Conservation (phyloP, 352 stramenopile species). For the Detonula confervacea region DNA sequence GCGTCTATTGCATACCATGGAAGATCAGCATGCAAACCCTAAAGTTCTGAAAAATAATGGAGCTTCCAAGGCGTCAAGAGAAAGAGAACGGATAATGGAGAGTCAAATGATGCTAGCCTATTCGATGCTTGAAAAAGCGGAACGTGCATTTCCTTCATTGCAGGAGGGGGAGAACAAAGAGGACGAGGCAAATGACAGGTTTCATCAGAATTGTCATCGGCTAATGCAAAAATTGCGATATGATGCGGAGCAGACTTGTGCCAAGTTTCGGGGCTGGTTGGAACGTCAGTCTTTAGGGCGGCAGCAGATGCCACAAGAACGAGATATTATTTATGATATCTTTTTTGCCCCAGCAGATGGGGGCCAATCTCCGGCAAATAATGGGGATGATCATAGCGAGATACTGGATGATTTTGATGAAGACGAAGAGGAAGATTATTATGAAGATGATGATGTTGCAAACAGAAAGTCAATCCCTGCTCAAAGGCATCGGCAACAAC, state of each 20-base stretch:
- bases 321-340: slow-evolving; percentile 45
- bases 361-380: no score
- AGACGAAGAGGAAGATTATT: slow-evolving; percentile 38
- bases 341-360: slow-evolving; percentile 31
- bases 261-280: slow-evolving; percentile 33
- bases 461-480: slow-evolving; percentile 16
- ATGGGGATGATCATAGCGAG: slow-evolving; percentile 33
- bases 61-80: neutral
- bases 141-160: slow-evolving; percentile 26
- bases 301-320: slow-evolving; percentile 5
- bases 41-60: slow-evolving; percentile 2
- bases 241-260: slow-evolving; percentile 27
- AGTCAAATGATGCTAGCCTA: slow-evolving; percentile 35
- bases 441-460: slow-evolving; percentile 2
- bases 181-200: slow-evolving; percentile 3
- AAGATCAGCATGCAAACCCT: slow-evolving; percentile 14
- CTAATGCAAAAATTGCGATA: slow-evolving; percentile 23
- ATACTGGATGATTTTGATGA: slow-evolving; percentile 63
- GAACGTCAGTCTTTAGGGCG: slow-evolving; percentile 13
- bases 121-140: slow-evolving; percentile 14
- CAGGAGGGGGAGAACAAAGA: slow-evolving; percentile 2
- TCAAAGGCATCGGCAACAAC: slow-evolving; percentile 17
- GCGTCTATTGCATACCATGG: slow-evolving; percentile 38
- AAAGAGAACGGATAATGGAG: slow-evolving; percentile 16
- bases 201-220: slow-evolving; percentile 26